Base-by-base conservation (phyloP, 2,329 filamentous ascomycete genomes). In the Colletotrichum phormii region DNA sequence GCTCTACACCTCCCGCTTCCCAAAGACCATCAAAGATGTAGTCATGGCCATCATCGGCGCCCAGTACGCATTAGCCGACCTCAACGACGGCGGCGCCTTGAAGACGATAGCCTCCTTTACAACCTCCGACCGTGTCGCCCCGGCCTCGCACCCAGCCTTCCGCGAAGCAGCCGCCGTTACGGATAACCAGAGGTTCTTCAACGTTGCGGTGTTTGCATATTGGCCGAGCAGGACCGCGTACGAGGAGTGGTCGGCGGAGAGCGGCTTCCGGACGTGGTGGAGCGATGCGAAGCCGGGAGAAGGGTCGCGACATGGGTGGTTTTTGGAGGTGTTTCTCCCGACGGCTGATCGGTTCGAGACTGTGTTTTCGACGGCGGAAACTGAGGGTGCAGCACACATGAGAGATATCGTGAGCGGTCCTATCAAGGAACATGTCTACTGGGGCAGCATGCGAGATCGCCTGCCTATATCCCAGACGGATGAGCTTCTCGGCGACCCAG, bases 361-460 rank as follows among this genome's bases (percentile, higher is more conserved):
- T 1, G 77, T 86, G 9, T 84, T 84, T 65, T 83, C 83, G 1
- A 80, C 80, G 63, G 77, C 78, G 22, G 75, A 78, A 1, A 79
- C 79, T 3, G 84, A 86, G 69, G 84, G 84, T 18, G 81, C 79
- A 7, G 82, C 82, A 11, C 77, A 84, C 68, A 81, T 86, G 83
- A 74, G 80, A 5, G 79, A 81, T 5, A 74, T 72, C 4, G 75
- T 84, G 5, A 82, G 80, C 13, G 82, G 82, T 0, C 77, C 79
- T 31, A 77, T 86, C 11, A 75, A 78, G 33, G 82, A 86, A 74
- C 85, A 86, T 72, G 82, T 79, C 1, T 86, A 86, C 74, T 86
- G 83, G 83, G 85, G 84, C 1, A 84, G 82, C 74, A 84, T 85
- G 84, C 79, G 84, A 18, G 84, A 86, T 72, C 80, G 84, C 5